phyloP scores from a whole-genome alignment of 1,139 yeast genomes.

The Cylindricascospora bacillispora region DNA sequence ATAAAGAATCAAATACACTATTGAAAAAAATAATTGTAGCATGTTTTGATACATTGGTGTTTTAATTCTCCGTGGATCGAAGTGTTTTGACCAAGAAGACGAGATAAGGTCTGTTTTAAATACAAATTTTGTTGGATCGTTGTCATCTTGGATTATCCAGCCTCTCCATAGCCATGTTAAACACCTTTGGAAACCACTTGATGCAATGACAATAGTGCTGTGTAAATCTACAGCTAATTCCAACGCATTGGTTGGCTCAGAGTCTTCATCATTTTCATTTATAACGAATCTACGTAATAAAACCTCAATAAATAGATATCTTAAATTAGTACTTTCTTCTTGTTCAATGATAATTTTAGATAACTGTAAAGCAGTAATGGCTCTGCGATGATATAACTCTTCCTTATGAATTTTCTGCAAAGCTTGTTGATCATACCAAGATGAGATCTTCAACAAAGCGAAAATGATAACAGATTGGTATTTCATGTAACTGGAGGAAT shows the following conservation, averaged over 20 bases:
- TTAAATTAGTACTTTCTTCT: slow-evolving; percentile 38
- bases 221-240: slow-evolving; percentile 85
- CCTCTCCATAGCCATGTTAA: slow-evolving; percentile 89
- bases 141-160: slow-evolving; percentile 72
- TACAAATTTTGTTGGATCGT: slow-evolving; percentile 57
- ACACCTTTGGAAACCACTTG: slow-evolving; percentile 77
- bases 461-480: slow-evolving; percentile 60
- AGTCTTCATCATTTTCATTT: slow-evolving; percentile 48
- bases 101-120: slow-evolving; percentile 50
- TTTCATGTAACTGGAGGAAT: slow-evolving; percentile 43
- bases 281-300: slow-evolving; percentile 66
- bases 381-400: slow-evolving; percentile 47
- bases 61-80: slow-evolving; percentile 70
- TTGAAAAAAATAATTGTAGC: slow-evolving; percentile 53
- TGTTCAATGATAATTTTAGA: slow-evolving; percentile 60
- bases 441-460: slow-evolving; percentile 59
- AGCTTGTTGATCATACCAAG: slow-evolving; percentile 61
- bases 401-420: slow-evolving; percentile 55
- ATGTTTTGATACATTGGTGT: slow-evolving; percentile 75
- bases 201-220: slow-evolving; percentile 60
- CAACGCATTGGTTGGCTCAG: slow-evolving; percentile 54
- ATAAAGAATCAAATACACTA: slow-evolving; percentile 50
- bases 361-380: slow-evolving; percentile 56
- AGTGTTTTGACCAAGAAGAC: slow-evolving; percentile 48
- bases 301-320: slow-evolving; percentile 62